Evolutionary conservation across 2,329 filamentous ascomycete genomes (phyloP), one percentile per base, ranked within the genome.

Genomic region (Xylaria arbuscula): DNA sequence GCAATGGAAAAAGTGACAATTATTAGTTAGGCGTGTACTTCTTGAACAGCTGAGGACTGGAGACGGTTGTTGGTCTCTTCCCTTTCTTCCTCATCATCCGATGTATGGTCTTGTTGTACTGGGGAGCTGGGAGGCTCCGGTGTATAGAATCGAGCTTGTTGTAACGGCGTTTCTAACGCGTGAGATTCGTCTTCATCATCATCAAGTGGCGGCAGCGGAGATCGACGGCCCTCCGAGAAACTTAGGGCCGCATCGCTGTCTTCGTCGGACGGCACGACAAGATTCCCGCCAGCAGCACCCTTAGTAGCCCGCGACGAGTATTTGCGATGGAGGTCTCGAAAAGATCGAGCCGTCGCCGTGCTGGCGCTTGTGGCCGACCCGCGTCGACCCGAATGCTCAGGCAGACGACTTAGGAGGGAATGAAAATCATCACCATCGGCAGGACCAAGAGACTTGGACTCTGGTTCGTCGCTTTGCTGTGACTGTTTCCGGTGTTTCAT

Each of bases 331-430:
- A 90, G 80, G 47, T 90, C 87, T 47, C 87, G 84, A 75, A 90
- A 90, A 73, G 89, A 92, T 73, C 85, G 83, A 0, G 88, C 88
- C 2, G 90, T 92, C 19, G 89, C 87, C 11, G 90, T 91, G 78
- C 89, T 92, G 15, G 85, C 85, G 72, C 89, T 92, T 22, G 89
- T 87, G 17, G 85, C 82, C 1, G 90, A 93, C 50, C 83, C 87
- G 38, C 89, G 85, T 19, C 89, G 86, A 45, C 83, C 84, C 11
- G 75, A 77, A n/a, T 78, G 75, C n/a, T 82, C 82, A 2, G 81
- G 75, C 6, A 82, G 79, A 22, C 82, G 81, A 7, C 82, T 82
- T 1, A 86, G 76, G n/a, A 84, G 80, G 6, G 86, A 86, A 53
- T 84, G 83, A 66, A 86, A 88, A 73, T 89, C 88, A 19, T 86